Evolutionary conservation across 305 asterid genomes (phyloP).

Genomic region (Solanum chacoense): DNA sequence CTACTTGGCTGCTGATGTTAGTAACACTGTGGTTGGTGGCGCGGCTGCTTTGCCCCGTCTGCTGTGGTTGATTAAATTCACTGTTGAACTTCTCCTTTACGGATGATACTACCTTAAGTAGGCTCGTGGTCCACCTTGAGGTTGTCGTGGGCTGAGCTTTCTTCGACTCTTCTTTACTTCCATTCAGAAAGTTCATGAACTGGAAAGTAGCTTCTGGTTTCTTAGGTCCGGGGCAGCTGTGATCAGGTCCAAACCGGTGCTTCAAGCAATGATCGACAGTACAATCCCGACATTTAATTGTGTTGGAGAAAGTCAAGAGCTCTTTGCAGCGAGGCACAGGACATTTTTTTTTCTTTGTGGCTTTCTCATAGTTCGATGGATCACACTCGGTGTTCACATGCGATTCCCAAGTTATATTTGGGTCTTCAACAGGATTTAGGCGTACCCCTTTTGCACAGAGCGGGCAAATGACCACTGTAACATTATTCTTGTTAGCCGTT

Average conservation of each 20-base stretch:
- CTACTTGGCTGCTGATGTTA: conserved; percentile 22
- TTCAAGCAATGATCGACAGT: conserved; percentile 68
- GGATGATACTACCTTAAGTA: conserved; percentile 59
- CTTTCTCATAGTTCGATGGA: conserved; percentile 79
- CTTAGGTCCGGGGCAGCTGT: conserved; percentile 80
- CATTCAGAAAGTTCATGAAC: conserved; percentile 46
- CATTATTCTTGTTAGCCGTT: conserved; percentile 59
- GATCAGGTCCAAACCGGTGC: conserved; percentile 88
- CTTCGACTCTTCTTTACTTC: conserved; percentile 30
- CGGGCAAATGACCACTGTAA: conserved; percentile 82
- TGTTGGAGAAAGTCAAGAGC: conserved; percentile 79
- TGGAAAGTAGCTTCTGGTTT: conserved; percentile 53
- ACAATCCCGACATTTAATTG: conserved; percentile 76
- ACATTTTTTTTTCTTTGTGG: conserved; percentile 74
- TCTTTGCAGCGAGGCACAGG: conserved; percentile 86
- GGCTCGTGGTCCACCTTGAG: conserved; percentile 55
- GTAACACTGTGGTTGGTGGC: not conserved
- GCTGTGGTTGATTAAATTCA: conserved; percentile 45
- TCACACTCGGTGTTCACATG: conserved; percentile 92
- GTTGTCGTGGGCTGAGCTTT: conserved; percentile 37
- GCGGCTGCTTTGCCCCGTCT: conserved; percentile 14
- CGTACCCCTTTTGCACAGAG: conserved; percentile 92
- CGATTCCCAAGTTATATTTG: conserved; percentile 93
- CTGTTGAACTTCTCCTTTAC: conserved; percentile 63
- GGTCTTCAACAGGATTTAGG: conserved; percentile 65